phyloP scores from a whole-genome alignment of 192 early-diverging fungal genomes.

The Lunasporangiospora selenospora region DNA sequence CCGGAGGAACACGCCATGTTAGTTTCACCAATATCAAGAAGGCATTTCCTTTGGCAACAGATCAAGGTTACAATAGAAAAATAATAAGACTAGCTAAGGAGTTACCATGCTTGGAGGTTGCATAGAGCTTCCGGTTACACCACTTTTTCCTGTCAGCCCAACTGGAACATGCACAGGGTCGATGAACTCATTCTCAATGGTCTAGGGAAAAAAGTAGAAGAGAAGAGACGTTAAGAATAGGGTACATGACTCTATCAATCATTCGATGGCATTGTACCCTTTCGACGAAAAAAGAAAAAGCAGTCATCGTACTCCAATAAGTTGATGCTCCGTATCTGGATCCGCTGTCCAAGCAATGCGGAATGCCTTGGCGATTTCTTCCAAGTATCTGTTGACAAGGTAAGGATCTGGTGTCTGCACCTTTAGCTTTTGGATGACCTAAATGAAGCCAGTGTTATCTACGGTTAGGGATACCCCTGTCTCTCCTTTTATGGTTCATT shows the following conservation, averaged over 20 bases:
- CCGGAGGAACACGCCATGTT: no score
- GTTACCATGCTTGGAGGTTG: no score
- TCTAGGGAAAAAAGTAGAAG: not conserved
- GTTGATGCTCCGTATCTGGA: conserved; percentile 50
- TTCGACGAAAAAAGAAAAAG: not conserved
- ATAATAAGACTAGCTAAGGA: no score
- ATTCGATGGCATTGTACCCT: not conserved
- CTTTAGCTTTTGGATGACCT: conserved; percentile 84
- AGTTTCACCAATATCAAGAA: no score
- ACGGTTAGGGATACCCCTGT: no score
- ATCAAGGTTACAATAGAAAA: no score
- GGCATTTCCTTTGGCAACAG: no score
- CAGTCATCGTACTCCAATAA: conserved; percentile 27
- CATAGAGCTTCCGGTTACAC: no score
- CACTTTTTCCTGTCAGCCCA: no score
- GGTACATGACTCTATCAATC: not conserved
- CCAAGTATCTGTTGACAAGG: conserved; percentile 86
- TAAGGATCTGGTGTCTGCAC: conserved; percentile 80
- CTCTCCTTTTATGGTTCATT: no score
- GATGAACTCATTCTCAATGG: conserved; percentile 34
- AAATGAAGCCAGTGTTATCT: not conserved
- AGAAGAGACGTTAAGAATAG: not conserved
- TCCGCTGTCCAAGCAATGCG: conserved; percentile 74
- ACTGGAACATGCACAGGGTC: conserved; percentile 38
- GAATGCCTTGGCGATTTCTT: conserved; percentile 87